Conservation (phyloP, 148 eudicot genomes). For the Tetragonia tetragonoides region DNA sequence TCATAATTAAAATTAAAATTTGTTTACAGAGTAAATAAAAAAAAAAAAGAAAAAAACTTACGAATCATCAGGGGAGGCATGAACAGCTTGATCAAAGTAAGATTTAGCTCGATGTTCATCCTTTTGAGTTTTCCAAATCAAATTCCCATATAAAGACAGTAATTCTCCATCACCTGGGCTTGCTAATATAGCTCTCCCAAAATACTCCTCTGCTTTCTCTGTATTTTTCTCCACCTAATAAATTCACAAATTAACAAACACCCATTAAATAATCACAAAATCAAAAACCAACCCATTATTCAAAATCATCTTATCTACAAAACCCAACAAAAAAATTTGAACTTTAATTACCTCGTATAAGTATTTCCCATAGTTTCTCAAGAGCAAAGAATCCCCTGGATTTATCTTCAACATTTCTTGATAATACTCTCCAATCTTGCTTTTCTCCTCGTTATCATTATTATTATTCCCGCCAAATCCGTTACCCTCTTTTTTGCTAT, state of each 20-base stretch:
- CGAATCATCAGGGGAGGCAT: constrained; percentile 66
- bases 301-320: neutral
- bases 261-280: neutral
- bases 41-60: constrained; percentile 18
- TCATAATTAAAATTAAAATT: neutral
- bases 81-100: constrained; percentile 70
- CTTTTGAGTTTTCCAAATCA: constrained; percentile 71
- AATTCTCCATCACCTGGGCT: constrained; percentile 73
- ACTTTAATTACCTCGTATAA: constrained; percentile 61
- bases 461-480: constrained; percentile 24
- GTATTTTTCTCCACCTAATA: constrained; percentile 57
- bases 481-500: constrained; percentile 33
- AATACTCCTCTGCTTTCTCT: constrained; percentile 71
- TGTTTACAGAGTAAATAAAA: neutral
- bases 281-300: neutral
- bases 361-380: constrained; percentile 67
- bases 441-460: constrained; percentile 28
- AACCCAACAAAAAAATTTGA: too few relatives aligned
- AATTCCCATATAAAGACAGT: constrained; percentile 54
- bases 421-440: constrained; percentile 50
- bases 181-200: constrained; percentile 78
- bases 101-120: constrained; percentile 56
- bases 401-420: constrained; percentile 51
- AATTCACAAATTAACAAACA: neutral
- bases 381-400: constrained; percentile 57